Evolutionary conservation across 176 grass and related monocot species (phyloP), one percentile per base, ranked within the genome.

Genomic region (Ensete glaucum): DNA sequence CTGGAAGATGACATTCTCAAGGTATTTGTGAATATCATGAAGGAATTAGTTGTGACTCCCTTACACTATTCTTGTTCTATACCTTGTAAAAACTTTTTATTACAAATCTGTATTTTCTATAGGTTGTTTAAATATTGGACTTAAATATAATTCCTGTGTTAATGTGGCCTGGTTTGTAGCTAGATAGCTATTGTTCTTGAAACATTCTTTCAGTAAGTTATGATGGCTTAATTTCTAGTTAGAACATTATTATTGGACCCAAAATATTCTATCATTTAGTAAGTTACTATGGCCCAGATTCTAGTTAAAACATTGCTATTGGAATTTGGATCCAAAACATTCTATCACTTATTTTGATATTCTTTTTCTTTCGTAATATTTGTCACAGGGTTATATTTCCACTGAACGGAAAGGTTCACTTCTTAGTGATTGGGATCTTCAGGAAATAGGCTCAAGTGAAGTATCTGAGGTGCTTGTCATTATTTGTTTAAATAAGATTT

Each of bases 1-100:
- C 88, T 99, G 8, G 95, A 99, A 85, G 96, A 99, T 77, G 96
- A 94, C 85, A 99, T 99, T 82, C 76, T 91, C 63, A 95, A 99
- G 91, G 96, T 99, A 89, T 20, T 53, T 71, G 19, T 73, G 34
- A 43, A 43, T 57, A 11, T 83, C n/a, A 53, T 90, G 43, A 72
- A 29, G 43, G 77, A 79, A 72, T 50, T 79, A 26, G 34, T n/a
- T 48, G 8, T 82, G n/a, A 53, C 64, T 29, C 69, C 43, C 20
- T 23, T 9, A 67, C 26, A 71, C 56, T 50, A 77, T 43, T 82
- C 49, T 57, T 66, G 19, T 73, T 8, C 19, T 71, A 34, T 34
- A 27, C 9, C 6, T 50, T 25, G 25, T n/a, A 50, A 11, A n/a
- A 65, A 11, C 21, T 65, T 65, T 65, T 10, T 65, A 9, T 65